Evolutionary conservation across 108 stramenopile species (phyloP).

Genomic region (Parietichytrium sp.): DNA sequence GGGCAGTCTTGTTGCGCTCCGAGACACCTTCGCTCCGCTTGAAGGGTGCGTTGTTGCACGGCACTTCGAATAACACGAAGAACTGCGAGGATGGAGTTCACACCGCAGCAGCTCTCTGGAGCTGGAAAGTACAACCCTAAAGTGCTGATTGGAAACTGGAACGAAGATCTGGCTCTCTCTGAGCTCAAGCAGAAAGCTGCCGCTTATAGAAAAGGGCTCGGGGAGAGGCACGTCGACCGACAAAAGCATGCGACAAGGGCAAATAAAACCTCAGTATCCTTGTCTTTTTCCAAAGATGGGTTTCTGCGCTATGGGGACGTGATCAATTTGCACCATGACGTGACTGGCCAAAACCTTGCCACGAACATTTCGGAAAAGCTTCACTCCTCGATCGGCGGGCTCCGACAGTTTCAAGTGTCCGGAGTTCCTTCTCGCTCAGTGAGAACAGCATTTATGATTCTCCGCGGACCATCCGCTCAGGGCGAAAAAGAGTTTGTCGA

Average conservation of each 20-base stretch:
- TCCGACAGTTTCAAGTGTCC: not conserved
- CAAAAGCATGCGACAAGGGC: not conserved
- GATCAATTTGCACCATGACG: not conserved
- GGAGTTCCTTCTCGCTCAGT: not conserved
- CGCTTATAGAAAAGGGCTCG: not conserved
- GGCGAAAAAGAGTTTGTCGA: not conserved
- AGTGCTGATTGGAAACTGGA: conserved; percentile 35
- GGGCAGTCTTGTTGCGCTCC: no score
- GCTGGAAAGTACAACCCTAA: conserved; percentile 13
- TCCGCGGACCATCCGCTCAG: not conserved
- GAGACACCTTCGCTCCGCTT: no score
- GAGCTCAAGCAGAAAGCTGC: not conserved
- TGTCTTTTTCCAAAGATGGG: conserved; percentile 14
- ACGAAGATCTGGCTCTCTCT: not conserved
- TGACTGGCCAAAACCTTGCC: not conserved
- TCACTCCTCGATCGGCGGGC: no score
- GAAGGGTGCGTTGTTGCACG: no score
- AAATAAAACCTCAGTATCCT: not conserved
- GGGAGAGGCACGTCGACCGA: not conserved
- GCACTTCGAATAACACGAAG: no score
- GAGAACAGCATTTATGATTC: not conserved
- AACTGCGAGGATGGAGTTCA: no score
- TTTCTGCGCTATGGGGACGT: not conserved
- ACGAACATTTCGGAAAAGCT: not conserved
- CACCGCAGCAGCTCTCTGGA: no score